These are phyloP conservation scores for Oenanthe sinensis DNA, from an alignment of 129 eudicot genomes.

Conservation along the genomic window DNA sequence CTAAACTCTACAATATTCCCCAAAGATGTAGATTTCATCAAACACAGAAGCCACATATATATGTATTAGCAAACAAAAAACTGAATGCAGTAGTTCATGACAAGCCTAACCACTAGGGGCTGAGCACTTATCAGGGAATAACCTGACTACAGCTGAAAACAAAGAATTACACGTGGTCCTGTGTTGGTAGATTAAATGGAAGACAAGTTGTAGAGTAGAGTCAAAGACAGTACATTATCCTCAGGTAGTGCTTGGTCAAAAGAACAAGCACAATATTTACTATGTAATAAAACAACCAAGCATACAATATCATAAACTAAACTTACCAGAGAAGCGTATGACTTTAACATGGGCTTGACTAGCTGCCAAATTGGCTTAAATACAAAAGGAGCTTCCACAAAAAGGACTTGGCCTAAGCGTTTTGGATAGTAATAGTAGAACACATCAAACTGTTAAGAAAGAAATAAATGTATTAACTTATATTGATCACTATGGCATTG, in stretches of 20 bases:
- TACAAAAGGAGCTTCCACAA: slow-evolving; percentile 91
- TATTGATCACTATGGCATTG: not conserved
- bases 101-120: not conserved
- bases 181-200: not conserved
- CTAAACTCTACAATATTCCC: not conserved
- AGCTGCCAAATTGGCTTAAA: slow-evolving; percentile 92
- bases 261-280: not conserved
- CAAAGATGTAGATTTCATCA: not conserved
- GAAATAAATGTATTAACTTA: not conserved
- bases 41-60: not conserved
- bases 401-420: slow-evolving; percentile 74
- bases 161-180: not conserved
- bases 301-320: not conserved
- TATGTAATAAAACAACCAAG: not conserved
- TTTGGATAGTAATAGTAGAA: slow-evolving; percentile 83
- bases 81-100: not conserved
- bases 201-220: not conserved
- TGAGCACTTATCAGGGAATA: not conserved
- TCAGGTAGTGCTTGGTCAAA: not conserved
- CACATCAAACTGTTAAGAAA: slow-evolving; percentile 78
- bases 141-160: not conserved
- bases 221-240: not conserved
- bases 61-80: too few relatives aligned
- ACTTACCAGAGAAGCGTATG: slow-evolving; percentile 79
- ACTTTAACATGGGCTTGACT: slow-evolving; percentile 67